Conservation (phyloP, 495 filamentous ascomycete species). For the Amphirosellinia nigrospora region DNA sequence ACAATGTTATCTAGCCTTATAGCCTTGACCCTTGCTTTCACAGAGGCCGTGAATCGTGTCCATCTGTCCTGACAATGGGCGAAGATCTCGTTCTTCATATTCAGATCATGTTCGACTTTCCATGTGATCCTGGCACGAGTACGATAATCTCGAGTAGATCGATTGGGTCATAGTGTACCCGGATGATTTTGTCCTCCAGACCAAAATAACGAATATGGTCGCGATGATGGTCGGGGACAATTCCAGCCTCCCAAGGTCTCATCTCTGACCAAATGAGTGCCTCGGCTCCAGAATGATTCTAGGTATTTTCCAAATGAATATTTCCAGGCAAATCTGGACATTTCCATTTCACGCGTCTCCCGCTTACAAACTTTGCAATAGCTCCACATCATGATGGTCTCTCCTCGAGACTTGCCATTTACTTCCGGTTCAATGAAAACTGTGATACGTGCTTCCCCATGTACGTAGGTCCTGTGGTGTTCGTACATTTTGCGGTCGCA, state of each 20-base stretch:
- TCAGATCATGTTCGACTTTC: slow-evolving; percentile 94
- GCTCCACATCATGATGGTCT: slow-evolving; percentile 97
- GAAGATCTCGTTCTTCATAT: slow-evolving; percentile 90
- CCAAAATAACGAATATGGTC: slow-evolving; percentile 94
- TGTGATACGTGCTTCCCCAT: slow-evolving; percentile 92
- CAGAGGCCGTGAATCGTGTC: slow-evolving; percentile 83
- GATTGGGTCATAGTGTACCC: slow-evolving; percentile 90
- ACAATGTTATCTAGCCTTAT: slow-evolving; percentile 90
- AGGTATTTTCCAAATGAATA: slow-evolving; percentile 99
- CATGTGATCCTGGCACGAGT: slow-evolving; percentile 85
- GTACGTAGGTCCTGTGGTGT: slow-evolving; percentile 96
- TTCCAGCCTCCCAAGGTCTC: slow-evolving; percentile 48
- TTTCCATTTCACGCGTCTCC: slow-evolving; percentile 87
- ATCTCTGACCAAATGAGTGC: slow-evolving; percentile 76
- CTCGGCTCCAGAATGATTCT: slow-evolving; percentile 94
- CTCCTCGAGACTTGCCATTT: slow-evolving; percentile 53
- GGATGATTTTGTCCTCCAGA: slow-evolving; percentile 79
- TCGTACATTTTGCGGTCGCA: slow-evolving; percentile 91
- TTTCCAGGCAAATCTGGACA: slow-evolving; percentile 97
- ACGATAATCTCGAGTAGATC: slow-evolving; percentile 96
- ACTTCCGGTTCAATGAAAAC: slow-evolving; percentile 79
- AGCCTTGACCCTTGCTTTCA: slow-evolving; percentile 78
- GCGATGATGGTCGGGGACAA: slow-evolving; percentile 89
- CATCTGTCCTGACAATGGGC: slow-evolving; percentile 77
- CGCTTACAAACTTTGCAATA: slow-evolving; percentile 88